A percentile compares a stretch with the other conserved stretches of the same genome.
Conservation (phyloP, 2,329 filamentous ascomycete genomes). For the Claviceps digitariae region DNA sequence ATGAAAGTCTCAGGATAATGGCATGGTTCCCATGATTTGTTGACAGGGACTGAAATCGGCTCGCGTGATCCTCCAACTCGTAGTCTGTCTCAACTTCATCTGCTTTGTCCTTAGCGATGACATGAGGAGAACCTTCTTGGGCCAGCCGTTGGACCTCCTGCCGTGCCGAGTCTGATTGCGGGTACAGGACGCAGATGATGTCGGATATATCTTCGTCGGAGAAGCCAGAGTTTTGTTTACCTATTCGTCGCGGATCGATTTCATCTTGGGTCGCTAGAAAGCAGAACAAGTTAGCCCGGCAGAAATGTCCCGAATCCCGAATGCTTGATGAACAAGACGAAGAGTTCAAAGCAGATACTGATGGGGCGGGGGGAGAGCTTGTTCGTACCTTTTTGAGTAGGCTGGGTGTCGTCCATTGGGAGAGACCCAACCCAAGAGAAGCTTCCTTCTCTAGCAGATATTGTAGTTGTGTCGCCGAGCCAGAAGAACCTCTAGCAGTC, state of each 20-base stretch:
- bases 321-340: neutral
- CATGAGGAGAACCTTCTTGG: conserved; percentile 31
- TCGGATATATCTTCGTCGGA: conserved; percentile 73
- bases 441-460: neutral
- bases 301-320: neutral
- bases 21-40: conserved; percentile 45
- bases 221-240: conserved; percentile 70
- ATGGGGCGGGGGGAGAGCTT: neutral
- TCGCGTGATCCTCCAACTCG: conserved; percentile 34
- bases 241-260: conserved; percentile 66
- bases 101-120: conserved; percentile 34
- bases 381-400: conserved; percentile 27
- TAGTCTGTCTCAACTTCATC: conserved; percentile 39
- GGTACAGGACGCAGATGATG: conserved; percentile 79
- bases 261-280: conserved; percentile 25
- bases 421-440: conserved; percentile 12
- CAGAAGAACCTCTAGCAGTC: neutral
- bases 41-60: conserved; percentile 29
- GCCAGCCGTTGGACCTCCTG: conserved; percentile 49
- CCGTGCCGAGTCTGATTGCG: conserved; percentile 59
- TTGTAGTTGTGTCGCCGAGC: neutral
- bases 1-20: conserved; percentile 70
- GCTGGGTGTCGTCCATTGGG: conserved; percentile 32
- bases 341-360: neutral
- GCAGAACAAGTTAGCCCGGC: neutral